phyloP scores from a whole-genome alignment of 1,284 basidiomycete genomes.

The Papiliotrema fonsecae region DNA sequence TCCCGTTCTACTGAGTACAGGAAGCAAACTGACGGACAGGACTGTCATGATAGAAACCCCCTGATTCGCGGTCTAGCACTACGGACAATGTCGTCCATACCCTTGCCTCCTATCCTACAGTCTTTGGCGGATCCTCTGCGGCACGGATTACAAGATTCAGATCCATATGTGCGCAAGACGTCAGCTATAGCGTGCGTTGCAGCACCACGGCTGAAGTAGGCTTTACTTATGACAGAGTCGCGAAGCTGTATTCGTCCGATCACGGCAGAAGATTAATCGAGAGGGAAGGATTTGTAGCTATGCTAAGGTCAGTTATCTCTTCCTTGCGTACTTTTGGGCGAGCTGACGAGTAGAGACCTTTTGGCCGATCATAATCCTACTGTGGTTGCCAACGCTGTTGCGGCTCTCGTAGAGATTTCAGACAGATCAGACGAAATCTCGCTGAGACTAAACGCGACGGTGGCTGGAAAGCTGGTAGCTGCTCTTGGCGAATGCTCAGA shows the following conservation, averaged over 20 bases:
- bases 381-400: conserved; percentile 96
- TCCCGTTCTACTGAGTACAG: background rate
- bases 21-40: conserved; percentile 50
- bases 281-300: conserved; percentile 87
- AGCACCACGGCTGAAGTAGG: background rate
- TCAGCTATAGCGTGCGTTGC: conserved; percentile 65
- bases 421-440: conserved; percentile 54
- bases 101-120: conserved; percentile 95
- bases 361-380: conserved; percentile 92
- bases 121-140: conserved; percentile 92
- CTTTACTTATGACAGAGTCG: conserved; percentile 54
- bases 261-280: conserved; percentile 72
- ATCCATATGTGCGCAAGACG: conserved; percentile 96
- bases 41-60: conserved; percentile 91
- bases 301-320: conserved; percentile 60
- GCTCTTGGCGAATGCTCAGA: conserved; percentile 98
- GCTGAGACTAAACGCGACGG: conserved; percentile 47
- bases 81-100: conserved; percentile 93
- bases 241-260: conserved; percentile 93
- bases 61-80: conserved; percentile 93
- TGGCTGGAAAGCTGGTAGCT: conserved; percentile 71
- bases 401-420: conserved; percentile 83
- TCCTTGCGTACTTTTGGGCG: background rate
- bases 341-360: conserved; percentile 45
- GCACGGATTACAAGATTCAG: conserved; percentile 85